Evolutionary conservation across 2,329 filamentous ascomycete genomes (phyloP).

Genomic region (Sporothrix variecibatus): DNA sequence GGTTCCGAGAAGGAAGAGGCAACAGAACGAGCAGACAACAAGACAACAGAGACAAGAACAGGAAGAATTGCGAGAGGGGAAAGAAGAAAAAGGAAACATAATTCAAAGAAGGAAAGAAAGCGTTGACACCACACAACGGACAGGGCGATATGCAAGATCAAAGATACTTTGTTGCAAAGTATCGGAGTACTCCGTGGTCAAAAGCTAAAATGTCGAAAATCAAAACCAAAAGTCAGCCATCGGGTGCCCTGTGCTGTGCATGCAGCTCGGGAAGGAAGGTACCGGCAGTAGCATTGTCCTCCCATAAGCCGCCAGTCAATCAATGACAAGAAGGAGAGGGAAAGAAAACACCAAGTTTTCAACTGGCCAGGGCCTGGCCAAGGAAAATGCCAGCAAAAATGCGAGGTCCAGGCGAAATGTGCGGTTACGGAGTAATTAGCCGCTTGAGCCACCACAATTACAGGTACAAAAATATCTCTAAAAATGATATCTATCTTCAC

Average conservation of each 20-base stretch:
- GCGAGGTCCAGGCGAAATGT: not conserved
- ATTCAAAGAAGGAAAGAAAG: not conserved
- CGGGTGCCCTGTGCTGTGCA: conserved; percentile 24
- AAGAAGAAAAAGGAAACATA: not conserved
- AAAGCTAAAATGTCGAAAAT: not conserved
- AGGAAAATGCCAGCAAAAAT: not conserved
- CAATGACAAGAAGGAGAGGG: not conserved
- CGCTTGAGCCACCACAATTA: not conserved
- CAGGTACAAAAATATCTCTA: not conserved
- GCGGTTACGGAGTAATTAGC: too few species aligned
- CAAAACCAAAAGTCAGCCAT: not conserved
- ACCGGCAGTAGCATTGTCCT: conserved; percentile 16
- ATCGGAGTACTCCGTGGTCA: not conserved
- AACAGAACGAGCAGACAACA: not conserved
- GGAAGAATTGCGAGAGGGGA: not conserved
- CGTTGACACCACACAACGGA: not conserved
- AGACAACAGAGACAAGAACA: not conserved
- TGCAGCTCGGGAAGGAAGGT: conserved; percentile 22
- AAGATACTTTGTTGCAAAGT: not conserved
- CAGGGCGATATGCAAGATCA: not conserved
- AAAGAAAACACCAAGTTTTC: not conserved
- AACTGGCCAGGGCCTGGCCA: not conserved
- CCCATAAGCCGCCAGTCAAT: not conserved
- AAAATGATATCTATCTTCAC: not conserved
- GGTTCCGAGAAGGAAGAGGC: conserved; percentile 6